Conservation (phyloP, 306 rosid genomes). For the Vachellia pachyceras region DNA sequence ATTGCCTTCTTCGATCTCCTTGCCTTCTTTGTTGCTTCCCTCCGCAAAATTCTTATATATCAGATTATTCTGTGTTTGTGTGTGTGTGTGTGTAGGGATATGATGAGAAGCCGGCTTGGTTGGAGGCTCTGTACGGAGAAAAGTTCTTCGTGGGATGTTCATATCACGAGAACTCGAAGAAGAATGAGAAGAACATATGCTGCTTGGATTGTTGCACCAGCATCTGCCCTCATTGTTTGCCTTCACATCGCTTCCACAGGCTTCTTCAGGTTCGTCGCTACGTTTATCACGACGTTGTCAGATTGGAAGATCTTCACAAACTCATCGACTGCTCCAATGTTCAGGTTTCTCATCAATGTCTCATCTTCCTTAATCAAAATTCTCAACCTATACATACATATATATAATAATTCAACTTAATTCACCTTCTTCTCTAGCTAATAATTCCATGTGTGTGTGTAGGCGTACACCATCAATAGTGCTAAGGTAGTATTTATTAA, state of each 20-base stretch:
- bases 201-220: conserved; percentile 96
- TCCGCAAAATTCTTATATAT: not conserved
- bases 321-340: conserved; percentile 92
- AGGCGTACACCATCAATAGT: conserved; percentile 94
- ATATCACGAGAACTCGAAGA: conserved; percentile 76
- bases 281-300: conserved; percentile 89
- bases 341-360: conserved; percentile 55
- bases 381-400: not conserved
- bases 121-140: conserved; percentile 83
- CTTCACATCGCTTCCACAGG: conserved; percentile 85
- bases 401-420: conserved; percentile 8
- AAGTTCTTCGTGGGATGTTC: conserved; percentile 87
- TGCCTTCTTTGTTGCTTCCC: not conserved
- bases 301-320: conserved; percentile 95
- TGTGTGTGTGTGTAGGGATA: conserved; percentile 54
- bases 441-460: not conserved
- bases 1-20: not conserved
- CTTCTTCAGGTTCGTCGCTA: conserved; percentile 99
- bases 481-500: conserved; percentile 98
- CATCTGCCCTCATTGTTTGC: conserved; percentile 91
- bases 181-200: conserved; percentile 93
- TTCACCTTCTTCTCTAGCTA: not conserved
- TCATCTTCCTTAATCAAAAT: not conserved
- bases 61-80: conserved; percentile 12
- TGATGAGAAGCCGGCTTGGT: conserved; percentile 93